Evolutionary conservation across 2,329 filamentous ascomycete genomes (phyloP), one percentile per base, ranked within the genome.

Genomic region (Myrmaecium sp.): DNA sequence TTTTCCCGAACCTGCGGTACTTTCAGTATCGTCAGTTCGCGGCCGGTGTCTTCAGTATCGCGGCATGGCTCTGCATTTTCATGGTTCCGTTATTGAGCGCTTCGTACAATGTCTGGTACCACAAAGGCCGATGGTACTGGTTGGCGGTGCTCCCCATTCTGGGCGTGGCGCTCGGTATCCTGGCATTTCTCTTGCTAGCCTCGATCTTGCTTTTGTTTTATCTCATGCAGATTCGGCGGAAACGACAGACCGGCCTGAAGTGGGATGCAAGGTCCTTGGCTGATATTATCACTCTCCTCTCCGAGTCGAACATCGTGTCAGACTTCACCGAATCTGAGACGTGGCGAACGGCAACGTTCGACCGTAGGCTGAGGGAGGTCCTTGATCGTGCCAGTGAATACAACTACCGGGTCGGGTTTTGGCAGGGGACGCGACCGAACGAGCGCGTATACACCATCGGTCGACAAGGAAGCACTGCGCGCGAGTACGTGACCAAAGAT

Each of bases 381-480:
- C n/a, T n/a, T n/a, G n/a, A n/a, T n/a, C n/a, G n/a, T n/a, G n/a
- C n/a, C n/a, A n/a, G n/a, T n/a, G n/a, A n/a, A n/a, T n/a, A n/a
- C n/a, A n/a, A n/a, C n/a, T 73, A 86, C 39, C 65, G 77, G 23
- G 63, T 94, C n/a, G 82, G 84, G 5, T 91, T 91, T 51, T 94
- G 84, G 81, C 69, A 68, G 31, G 70, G 73, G 14, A 70, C 72
- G 11, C 61, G 63, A 33, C 63, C 66, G 4, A 61, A 59, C 12
- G 69, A 73, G 12, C 58, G 82, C 14, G 91, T 89, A 61, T 83
- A 92, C 44, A 71, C 72, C 2, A 67, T 91, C 30, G 82, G 80
- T n/a, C 66, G 74, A 33, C 61, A 66, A 27, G 64, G 70, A 21
- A 58, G 55, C 13, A 48, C 49, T 41, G 62, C 49, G 19, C 53